A percentile compares a stretch with the other conserved stretches of the same genome.
Conservation (phyloP, 1,139 yeast species). For the Chernovozyma sophiae-reginae region DNA sequence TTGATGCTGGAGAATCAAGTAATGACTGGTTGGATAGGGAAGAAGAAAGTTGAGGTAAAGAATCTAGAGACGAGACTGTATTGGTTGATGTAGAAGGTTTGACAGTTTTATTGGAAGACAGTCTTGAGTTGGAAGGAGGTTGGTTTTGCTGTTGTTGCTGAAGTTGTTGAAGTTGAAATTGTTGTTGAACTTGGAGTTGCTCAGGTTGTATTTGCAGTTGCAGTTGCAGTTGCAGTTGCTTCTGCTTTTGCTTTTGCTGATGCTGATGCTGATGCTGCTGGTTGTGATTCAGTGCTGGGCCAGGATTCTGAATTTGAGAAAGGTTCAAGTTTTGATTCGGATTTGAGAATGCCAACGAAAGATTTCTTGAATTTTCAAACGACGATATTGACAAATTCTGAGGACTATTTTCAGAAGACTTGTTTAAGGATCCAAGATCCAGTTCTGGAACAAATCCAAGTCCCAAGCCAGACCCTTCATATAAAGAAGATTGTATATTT, state of each 20-base stretch:
- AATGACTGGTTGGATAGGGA: constrained; percentile 35
- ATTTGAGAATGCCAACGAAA: constrained; percentile 1
- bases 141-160: constrained; percentile 7
- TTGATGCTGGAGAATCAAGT: constrained; percentile 28
- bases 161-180: neutral
- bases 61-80: constrained; percentile 42
- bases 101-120: constrained; percentile 8
- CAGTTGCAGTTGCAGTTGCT: constrained; percentile 3
- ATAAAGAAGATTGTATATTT: constrained; percentile 1
- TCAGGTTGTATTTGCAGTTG: constrained; percentile 7
- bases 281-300: constrained; percentile 5
- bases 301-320: constrained; percentile 5
- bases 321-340: neutral
- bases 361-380: constrained; percentile 3
- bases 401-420: constrained; percentile 4
- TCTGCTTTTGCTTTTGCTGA: constrained; percentile 7
- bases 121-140: constrained; percentile 1
- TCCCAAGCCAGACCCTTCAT: constrained; percentile 5
- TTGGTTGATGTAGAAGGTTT: constrained; percentile 34
- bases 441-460: constrained; percentile 4
- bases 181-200: neutral
- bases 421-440: constrained; percentile 1
- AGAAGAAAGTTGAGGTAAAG: constrained; percentile 36
- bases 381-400: neutral
- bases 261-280: constrained; percentile 7